These are phyloP conservation scores for Ogataea paradorogensis DNA, from an alignment of 805 yeast species.

Conservation along the genomic window DNA sequence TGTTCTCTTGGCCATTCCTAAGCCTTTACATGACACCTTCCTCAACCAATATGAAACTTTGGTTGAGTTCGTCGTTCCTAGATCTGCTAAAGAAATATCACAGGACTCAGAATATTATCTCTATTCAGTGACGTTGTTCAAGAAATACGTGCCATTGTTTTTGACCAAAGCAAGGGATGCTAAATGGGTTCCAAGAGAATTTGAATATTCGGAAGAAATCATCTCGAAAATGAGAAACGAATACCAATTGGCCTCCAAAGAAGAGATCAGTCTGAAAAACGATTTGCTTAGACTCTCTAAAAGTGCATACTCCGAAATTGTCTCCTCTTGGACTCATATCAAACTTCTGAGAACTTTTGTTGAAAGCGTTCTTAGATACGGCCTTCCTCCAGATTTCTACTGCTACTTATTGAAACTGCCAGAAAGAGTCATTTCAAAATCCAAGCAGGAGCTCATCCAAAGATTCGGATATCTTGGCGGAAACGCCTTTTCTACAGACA, in stretches of 20 bases:
- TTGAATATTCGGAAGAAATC: conserved; percentile 75
- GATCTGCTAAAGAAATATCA: conserved; percentile 71
- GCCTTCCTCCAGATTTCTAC: conserved; percentile 90
- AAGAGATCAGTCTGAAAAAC: conserved; percentile 68
- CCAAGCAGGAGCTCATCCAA: conserved; percentile 65
- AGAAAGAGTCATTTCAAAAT: conserved; percentile 42
- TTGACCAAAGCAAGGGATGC: conserved; percentile 70
- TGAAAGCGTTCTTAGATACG: conserved; percentile 92
- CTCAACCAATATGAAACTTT: conserved; percentile 71
- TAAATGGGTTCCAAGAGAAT: conserved; percentile 92
- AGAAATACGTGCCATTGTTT: conserved; percentile 72
- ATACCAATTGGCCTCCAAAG: conserved; percentile 67
- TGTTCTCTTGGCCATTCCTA: conserved; percentile 86
- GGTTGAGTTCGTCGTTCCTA: conserved; percentile 82
- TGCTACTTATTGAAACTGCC: conserved; percentile 44
- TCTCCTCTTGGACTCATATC: conserved; percentile 86
- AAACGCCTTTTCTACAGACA: conserved; percentile 71
- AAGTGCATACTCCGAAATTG: conserved; percentile 86
- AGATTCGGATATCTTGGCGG: conserved; percentile 92
- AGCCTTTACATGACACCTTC: conserved; percentile 56
- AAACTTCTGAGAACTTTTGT: conserved; percentile 85
- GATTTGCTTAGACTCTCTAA: conserved; percentile 81
- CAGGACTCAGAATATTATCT: conserved; percentile 72
- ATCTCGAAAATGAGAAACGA: conserved; percentile 74
- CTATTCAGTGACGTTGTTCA: conserved; percentile 80